These are phyloP conservation scores for Aspergillus sp. DNA, from an alignment of 2,329 filamentous ascomycete species.

Conservation along the genomic window DNA sequence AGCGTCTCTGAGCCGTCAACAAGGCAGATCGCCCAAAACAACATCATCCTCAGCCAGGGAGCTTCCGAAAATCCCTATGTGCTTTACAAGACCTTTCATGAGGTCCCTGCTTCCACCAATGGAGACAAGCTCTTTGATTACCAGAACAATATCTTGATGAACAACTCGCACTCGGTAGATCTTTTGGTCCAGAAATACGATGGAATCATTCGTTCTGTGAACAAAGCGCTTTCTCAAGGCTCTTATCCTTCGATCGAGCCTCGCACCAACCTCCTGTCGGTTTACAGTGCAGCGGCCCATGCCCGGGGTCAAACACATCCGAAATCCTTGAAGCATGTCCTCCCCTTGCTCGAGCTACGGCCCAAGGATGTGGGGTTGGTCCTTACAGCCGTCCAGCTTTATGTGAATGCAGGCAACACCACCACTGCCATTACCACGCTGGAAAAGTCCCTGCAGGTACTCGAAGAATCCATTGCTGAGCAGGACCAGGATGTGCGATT, in stretches of 20 bases:
- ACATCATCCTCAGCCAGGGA: slow-evolving; percentile 44
- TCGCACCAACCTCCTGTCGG: slow-evolving; percentile 49
- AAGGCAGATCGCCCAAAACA: slow-evolving; percentile 52
- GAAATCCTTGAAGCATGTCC: slow-evolving; percentile 59
- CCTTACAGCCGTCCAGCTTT: slow-evolving; percentile 73
- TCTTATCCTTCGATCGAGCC: slow-evolving; percentile 44
- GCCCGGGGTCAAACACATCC: slow-evolving; percentile 53
- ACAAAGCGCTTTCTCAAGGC: slow-evolving; percentile 41
- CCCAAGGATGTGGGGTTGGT: slow-evolving; percentile 73
- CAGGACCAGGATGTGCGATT: slow-evolving; percentile 63
- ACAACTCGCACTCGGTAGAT: slow-evolving; percentile 49
- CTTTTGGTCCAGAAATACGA: slow-evolving; percentile 53
- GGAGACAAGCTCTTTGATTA: slow-evolving; percentile 52
- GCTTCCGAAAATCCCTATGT: slow-evolving; percentile 49
- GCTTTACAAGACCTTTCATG: slow-evolving; percentile 49
- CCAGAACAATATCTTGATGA: slow-evolving; percentile 46
- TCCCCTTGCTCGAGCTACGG: slow-evolving; percentile 61
- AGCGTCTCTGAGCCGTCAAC: slow-evolving; percentile 53
- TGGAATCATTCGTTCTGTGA: slow-evolving; percentile 50
- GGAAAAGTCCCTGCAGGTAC: slow-evolving; percentile 62
- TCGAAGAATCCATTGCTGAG: slow-evolving; percentile 54
- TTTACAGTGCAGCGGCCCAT: slow-evolving; percentile 66
- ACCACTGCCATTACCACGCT: slow-evolving; percentile 67
- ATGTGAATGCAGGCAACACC: slow-evolving; percentile 62
- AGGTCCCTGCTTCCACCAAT: slow-evolving; percentile 37